These are phyloP conservation scores for Deakozyma indianensis DNA, from an alignment of 805 yeast genomes.

Conservation along the genomic window DNA sequence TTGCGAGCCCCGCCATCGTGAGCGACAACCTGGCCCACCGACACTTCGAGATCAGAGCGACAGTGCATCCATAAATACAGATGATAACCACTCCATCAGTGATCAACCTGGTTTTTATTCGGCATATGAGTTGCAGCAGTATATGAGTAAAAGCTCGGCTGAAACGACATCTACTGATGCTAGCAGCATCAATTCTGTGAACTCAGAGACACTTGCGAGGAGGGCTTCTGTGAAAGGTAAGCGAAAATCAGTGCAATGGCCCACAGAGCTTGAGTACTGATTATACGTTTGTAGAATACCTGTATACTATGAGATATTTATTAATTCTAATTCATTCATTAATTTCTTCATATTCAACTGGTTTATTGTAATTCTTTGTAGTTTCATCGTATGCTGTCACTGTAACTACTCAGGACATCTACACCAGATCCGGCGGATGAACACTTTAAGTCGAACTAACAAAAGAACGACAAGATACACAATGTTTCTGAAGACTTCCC, in stretches of 20 bases:
- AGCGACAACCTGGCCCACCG: not conserved
- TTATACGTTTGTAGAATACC: constrained; percentile 19
- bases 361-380: no score
- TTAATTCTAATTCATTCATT: no score
- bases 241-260: constrained; percentile 1
- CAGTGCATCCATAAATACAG: not conserved
- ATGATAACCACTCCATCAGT: not conserved
- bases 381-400: no score
- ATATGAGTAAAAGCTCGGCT: not conserved
- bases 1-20: not conserved
- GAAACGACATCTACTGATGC: not conserved
- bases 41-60: not conserved
- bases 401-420: no score
- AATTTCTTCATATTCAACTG: no score
- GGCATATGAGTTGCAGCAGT: not conserved
- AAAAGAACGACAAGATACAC: no score
- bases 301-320: constrained; percentile 19
- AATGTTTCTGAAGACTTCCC: no score
- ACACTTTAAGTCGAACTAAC: no score
- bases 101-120: constrained; percentile 1
- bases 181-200: not conserved
- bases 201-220: not conserved
- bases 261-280: not conserved
- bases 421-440: no score
- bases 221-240: not conserved